phyloP scores from a whole-genome alignment of 306 rosid genomes.

The Malus sylvestris region DNA sequence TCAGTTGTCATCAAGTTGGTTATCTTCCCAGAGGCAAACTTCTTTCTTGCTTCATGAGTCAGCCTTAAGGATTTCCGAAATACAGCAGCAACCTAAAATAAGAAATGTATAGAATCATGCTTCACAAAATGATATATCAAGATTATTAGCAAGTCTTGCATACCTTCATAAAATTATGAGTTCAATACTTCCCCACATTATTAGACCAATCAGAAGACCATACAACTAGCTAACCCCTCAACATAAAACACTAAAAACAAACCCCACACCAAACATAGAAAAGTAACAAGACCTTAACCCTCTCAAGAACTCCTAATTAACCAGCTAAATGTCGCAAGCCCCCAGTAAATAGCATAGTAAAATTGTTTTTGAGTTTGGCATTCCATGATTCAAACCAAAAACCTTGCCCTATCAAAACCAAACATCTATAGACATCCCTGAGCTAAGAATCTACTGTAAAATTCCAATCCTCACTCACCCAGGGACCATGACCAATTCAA shows the following conservation, averaged over 20 bases:
- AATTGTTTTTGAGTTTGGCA: not conserved
- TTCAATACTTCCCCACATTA: not conserved
- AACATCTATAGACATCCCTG: not conserved
- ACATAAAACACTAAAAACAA: not conserved
- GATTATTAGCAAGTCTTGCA: not conserved
- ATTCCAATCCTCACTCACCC: not conserved
- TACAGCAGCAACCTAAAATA: constrained; percentile 78
- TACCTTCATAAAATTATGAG: not conserved
- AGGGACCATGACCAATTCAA: not conserved
- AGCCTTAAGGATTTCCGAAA: constrained; percentile 93
- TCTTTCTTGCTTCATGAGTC: constrained; percentile 93
- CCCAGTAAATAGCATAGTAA: not conserved
- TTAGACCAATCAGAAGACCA: not conserved
- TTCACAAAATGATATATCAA: not conserved
- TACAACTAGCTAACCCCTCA: not conserved
- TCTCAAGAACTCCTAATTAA: not conserved
- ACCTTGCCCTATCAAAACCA: not conserved
- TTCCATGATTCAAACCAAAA: not conserved
- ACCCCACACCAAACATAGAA: not conserved
- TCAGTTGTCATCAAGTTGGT: constrained; percentile 98
- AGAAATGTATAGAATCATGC: not conserved
- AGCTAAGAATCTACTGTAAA: not conserved
- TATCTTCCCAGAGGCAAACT: constrained; percentile 86
- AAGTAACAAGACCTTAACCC: not conserved
- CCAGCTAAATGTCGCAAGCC: not conserved